Evolutionary conservation across 2,329 filamentous ascomycete species (phyloP).

Genomic region (Calonectria leucothoes): DNA sequence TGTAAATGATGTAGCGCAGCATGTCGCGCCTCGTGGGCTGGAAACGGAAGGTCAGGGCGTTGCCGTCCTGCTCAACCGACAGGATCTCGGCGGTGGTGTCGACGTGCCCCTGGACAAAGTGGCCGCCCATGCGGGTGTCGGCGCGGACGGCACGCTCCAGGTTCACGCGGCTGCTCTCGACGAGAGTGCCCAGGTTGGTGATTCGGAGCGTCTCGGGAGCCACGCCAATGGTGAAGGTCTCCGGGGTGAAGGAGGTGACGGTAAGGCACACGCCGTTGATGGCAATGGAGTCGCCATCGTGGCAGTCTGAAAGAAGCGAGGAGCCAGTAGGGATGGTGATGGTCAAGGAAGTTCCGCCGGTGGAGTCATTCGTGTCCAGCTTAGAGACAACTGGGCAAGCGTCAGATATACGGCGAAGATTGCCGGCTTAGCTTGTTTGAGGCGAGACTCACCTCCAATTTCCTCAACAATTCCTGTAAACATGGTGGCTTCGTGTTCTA

Average conservation of each 20-base stretch:
- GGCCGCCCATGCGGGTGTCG: conserved; percentile 94
- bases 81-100: conserved; percentile 86
- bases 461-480: conserved; percentile 96
- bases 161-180: conserved; percentile 78
- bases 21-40: conserved; percentile 75
- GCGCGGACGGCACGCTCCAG: conserved; percentile 94
- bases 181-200: conserved; percentile 88
- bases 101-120: conserved; percentile 98
- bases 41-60: conserved; percentile 89
- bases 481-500: conserved; percentile 64
- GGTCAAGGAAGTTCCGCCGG: conserved; percentile 90
- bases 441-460: conserved; percentile 79
- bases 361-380: conserved; percentile 83
- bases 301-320: conserved; percentile 83
- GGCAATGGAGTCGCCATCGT: conserved; percentile 92
- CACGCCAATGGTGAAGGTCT: conserved; percentile 88
- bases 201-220: conserved; percentile 95
- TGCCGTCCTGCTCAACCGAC: conserved; percentile 82
- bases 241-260: conserved; percentile 69
- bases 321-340: conserved; percentile 77
- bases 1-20: conserved; percentile 91
- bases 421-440: background rate
- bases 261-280: conserved; percentile 98
- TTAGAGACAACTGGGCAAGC: conserved; percentile 79
- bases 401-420: conserved; percentile 29